phyloP scores from a whole-genome alignment of 306 rosid genomes.

The Casuarina cunninghamiana region DNA sequence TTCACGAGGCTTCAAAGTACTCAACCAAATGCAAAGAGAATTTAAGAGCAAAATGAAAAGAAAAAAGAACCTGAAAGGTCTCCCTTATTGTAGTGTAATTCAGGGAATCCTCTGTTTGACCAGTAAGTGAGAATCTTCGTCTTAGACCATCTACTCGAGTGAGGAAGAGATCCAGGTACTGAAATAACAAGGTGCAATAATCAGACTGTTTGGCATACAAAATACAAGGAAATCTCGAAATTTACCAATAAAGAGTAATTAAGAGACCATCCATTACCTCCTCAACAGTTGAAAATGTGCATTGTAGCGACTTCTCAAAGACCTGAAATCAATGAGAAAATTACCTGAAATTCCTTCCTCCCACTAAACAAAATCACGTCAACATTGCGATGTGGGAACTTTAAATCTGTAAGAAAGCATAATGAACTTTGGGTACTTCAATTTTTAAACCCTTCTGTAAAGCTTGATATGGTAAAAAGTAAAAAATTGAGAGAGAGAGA shows the following conservation, averaged over 20 bases:
- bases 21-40: background rate
- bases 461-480: background rate
- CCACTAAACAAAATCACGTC: constrained; percentile 13
- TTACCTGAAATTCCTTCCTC: background rate
- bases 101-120: constrained; percentile 43
- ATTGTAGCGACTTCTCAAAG: constrained; percentile 67
- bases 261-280: constrained; percentile 52
- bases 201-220: background rate
- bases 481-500: too few species aligned
- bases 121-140: constrained; percentile 59
- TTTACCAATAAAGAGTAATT: constrained; percentile 4
- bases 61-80: constrained; percentile 76
- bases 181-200: constrained; percentile 33
- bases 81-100: constrained; percentile 60
- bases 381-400: background rate
- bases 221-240: constrained; percentile 11
- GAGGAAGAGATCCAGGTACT: constrained; percentile 86
- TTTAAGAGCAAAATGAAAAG: background rate
- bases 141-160: constrained; percentile 91
- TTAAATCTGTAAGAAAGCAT: background rate
- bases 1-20: background rate
- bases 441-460: background rate
- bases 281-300: constrained; percentile 66
- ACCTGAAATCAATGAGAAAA: constrained; percentile 54
- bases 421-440: constrained; percentile 6